Evolutionary conservation across 148 eudicot genomes (phyloP), one percentile per base, ranked within the genome.

Genomic region (Arctostaphylos glauca): DNA sequence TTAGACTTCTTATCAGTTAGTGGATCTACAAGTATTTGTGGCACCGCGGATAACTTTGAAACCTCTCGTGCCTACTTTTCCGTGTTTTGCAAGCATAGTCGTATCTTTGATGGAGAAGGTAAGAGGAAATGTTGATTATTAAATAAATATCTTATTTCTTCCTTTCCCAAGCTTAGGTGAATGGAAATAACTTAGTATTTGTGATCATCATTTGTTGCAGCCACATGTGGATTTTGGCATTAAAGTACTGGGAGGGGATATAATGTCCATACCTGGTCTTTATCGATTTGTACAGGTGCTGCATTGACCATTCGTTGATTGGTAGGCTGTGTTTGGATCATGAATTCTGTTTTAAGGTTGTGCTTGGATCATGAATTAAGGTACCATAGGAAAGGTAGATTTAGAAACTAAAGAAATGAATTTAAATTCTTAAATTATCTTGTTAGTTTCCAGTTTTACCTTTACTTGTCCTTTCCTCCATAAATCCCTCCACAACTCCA

Each of bases 221-320:
- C 98, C 98, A 9, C 82, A 88, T 80, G 87, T 96, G 59, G 98
- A 96, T 88, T 94, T 96, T 81, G 98, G 98, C 81, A 56, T 96
- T 81, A 90, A 90, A 75, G 88, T 93, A 48, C 81, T 96, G 74
- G 98, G 98, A 81, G 98, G 94, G 43, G 98, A 96, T 77, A 19
- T 96, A 82, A 96, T 96, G 98, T 84, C 98, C 83, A 88, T 96
- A 87, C 98, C 98, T 53, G 98, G 97, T 50, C 90, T 96, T 72
- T 96, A 96, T 85, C 95, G 90, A 78, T 88, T 87, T 85, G 90
- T 94, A 89, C 98, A 96, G 98, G 98, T 94, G 79, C 60, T 3
- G 64, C 52, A 44, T 80, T 44, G 16, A 19, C 58, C 5, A 79
- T 43, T n/a, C 12, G 10, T 55, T 41, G 15, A 49, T 16, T 10